These are phyloP conservation scores for Boletus subparvulus DNA, from an alignment of 768 basidiomycete genomes.

Conservation along the genomic window DNA sequence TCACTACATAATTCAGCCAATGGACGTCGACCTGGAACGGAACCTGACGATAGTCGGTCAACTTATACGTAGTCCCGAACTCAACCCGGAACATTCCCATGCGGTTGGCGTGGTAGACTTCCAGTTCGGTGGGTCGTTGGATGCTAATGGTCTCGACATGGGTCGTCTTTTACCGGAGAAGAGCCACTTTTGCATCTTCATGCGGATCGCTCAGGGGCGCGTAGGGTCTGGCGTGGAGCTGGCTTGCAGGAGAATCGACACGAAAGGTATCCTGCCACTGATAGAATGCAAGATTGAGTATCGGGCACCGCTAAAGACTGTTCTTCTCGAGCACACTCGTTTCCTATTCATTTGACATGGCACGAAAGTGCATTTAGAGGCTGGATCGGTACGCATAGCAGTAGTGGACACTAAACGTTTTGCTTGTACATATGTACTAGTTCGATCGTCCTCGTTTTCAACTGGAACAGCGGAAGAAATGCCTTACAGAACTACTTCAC, in stretches of 20 bases:
- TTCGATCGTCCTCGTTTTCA: too few species aligned
- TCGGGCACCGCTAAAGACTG: background rate
- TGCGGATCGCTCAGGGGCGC: constrained; percentile 1
- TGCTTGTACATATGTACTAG: too few species aligned
- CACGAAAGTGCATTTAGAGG: background rate
- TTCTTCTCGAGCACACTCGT: constrained; percentile 4
- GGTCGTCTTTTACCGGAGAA: background rate
- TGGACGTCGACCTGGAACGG: background rate
- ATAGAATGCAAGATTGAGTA: background rate
- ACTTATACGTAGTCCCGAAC: background rate
- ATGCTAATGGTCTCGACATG: background rate
- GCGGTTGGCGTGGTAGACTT: constrained; percentile 12
- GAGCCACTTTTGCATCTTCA: constrained; percentile 5
- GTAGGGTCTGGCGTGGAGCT: background rate
- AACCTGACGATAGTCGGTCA: background rate
- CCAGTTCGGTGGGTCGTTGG: background rate
- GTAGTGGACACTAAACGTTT: too few species aligned
- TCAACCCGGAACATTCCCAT: background rate
- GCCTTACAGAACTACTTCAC: too few species aligned
- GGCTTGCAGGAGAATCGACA: constrained; percentile 9
- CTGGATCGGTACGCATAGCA: too few species aligned
- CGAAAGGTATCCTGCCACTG: background rate
- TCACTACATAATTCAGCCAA: background rate
- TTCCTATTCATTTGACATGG: background rate
- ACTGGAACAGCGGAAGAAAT: too few species aligned